Evolutionary conservation across 1,284 basidiomycete genomes (phyloP).

Genomic region (Earliella scabrosa): DNA sequence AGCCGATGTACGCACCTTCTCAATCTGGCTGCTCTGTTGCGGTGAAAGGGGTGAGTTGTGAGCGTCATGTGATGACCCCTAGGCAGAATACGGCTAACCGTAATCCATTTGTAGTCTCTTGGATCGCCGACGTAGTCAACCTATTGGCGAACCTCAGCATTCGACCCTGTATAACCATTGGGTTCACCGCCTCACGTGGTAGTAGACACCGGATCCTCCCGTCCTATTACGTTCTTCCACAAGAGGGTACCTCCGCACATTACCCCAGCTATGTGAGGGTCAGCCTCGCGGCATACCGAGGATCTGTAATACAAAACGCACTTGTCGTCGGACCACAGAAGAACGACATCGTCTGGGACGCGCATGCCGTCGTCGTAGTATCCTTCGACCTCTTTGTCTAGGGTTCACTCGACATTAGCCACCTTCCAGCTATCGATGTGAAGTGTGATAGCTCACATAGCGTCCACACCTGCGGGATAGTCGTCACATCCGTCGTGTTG

Average conservation of each 20-base stretch:
- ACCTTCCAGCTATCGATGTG: not conserved
- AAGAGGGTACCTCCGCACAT: slow-evolving; percentile 60
- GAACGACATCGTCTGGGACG: slow-evolving; percentile 57
- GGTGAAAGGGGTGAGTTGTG: too few relatives aligned
- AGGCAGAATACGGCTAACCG: too few relatives aligned
- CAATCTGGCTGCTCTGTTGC: slow-evolving; percentile 29
- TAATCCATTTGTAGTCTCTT: slow-evolving; percentile 66
- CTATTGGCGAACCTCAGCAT: not conserved
- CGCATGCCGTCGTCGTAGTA: slow-evolving; percentile 67
- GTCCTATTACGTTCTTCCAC: slow-evolving; percentile 55
- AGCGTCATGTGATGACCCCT: too few relatives aligned
- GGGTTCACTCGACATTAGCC: too few relatives aligned
- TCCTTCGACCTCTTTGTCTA: slow-evolving; percentile 69
- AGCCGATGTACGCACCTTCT: slow-evolving; percentile 27
- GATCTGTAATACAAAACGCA: slow-evolving; percentile 29
- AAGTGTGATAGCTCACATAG: slow-evolving; percentile 48
- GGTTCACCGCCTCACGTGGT: slow-evolving; percentile 51
- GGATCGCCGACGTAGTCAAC: slow-evolving; percentile 52
- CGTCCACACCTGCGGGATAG: slow-evolving; percentile 69
- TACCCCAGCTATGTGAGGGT: slow-evolving; percentile 51
- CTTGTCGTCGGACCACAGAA: slow-evolving; percentile 70
- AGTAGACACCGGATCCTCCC: slow-evolving; percentile 73
- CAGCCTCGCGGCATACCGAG: not conserved
- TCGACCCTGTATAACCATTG: too few relatives aligned
- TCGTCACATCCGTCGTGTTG: slow-evolving; percentile 50